Evolutionary conservation across 78 protist species (phyloP), one percentile per base, ranked within the genome.

Genomic region (Goniomonas avonlea): DNA sequence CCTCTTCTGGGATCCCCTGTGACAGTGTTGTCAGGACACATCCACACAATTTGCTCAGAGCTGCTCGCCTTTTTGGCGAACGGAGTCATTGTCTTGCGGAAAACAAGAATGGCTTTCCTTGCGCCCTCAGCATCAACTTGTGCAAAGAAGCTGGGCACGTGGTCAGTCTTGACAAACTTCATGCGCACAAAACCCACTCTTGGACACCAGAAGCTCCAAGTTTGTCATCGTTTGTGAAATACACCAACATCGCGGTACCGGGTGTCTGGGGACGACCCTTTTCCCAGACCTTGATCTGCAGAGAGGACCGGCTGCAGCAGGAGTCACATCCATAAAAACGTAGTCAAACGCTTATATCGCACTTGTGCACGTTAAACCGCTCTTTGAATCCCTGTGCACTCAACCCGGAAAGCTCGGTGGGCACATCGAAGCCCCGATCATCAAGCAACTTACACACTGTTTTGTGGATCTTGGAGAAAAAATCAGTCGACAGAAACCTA

Each of bases 101-200:
- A 37, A 43, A 63, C 43, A 25, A 63, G 9, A 27, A 63, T 38
- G 15, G 71, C 35, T 31, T 29, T 56, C 18, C 34, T 56, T 56
- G 37, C 34, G 65, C 71, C 71, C 43, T 63, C 71, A 27, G 32
- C 71, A 25, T 63, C 71, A 43, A 63, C 43, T 5, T 38, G 43
- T 1, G 71, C 11, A 43, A 63, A 63, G 71, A 63, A 17, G 13
- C 8, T 37, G 29, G 32, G 32, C 27, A 38, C 71, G 43, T 63
- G 17, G 43, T 63, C 71, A 11, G 71, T 63, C 71, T n/a, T n/a
- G n/a, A 25, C 71, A 27, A 63, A 63, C 45, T 63, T 63, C 47
- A n/a, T n/a, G n/a, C n/a, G n/a, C n/a, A n/a, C n/a, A n/a, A n/a
- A n/a, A n/a, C n/a, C n/a, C n/a, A n/a, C n/a, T n/a, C n/a, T n/a